Evolutionary conservation across 306 rosid genomes (phyloP).

Genomic region (Astragalus membranaceus): DNA sequence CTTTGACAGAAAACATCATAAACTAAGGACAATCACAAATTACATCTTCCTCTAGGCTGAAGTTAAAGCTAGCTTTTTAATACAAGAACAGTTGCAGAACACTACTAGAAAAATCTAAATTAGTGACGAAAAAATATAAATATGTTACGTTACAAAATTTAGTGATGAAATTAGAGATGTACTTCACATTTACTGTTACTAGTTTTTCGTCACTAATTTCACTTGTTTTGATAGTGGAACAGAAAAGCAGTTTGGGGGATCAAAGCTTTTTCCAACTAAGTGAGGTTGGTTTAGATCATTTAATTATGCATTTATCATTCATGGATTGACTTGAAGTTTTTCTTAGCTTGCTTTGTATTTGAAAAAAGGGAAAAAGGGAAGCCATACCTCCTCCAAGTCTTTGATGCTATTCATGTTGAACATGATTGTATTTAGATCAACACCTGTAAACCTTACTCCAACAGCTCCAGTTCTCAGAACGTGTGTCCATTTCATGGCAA

Average conservation of each 20-base stretch:
- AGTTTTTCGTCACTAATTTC: no score
- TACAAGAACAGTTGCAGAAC: neutral
- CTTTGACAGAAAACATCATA: neutral
- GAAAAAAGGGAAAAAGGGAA: neutral
- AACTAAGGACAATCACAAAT: neutral
- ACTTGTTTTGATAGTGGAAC: no score
- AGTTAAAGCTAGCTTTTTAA: neutral
- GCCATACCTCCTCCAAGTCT: constrained; percentile 62
- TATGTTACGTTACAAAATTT: no score
- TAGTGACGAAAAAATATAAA: no score
- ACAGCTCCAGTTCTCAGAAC: constrained; percentile 74
- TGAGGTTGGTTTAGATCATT: neutral
- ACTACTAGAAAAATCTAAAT: no score
- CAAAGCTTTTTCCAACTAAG: neutral
- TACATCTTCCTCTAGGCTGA: neutral
- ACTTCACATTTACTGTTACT: no score
- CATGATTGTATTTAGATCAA: constrained; percentile 87
- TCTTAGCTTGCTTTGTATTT: neutral
- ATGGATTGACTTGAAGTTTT: neutral
- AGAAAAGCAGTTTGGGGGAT: neutral
- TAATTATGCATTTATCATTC: no score
- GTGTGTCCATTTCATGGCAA: constrained; percentile 80
- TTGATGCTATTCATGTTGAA: constrained; percentile 69
- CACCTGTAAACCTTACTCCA: constrained; percentile 63
- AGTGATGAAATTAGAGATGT: no score